Evolutionary conservation across 148 eudicot species (phyloP).

Genomic region (Camellia japonica): DNA sequence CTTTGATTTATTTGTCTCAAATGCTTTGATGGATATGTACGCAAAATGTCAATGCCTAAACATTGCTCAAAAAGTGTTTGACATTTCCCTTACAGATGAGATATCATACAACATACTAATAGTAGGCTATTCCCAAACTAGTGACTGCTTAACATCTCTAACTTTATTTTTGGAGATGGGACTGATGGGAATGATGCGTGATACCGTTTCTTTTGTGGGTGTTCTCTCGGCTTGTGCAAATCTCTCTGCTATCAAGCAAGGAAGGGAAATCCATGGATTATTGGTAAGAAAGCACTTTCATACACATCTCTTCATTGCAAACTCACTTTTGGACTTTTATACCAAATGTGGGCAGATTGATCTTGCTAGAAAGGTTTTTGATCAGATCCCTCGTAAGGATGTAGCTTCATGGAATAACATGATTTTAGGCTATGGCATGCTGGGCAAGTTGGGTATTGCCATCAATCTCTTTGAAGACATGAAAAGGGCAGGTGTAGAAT

Average conservation of each 20-base stretch:
- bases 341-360: conserved; percentile 67
- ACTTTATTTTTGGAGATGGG: conserved; percentile 55
- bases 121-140: conserved; percentile 59
- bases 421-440: conserved; percentile 69
- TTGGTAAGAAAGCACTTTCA: conserved; percentile 43
- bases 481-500: conserved; percentile 36
- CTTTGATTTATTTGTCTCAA: conserved; percentile 54
- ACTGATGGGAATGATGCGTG: conserved; percentile 40
- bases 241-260: conserved; percentile 52
- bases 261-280: conserved; percentile 69
- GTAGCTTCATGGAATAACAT: conserved; percentile 76
- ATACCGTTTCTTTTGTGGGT: conserved; percentile 57
- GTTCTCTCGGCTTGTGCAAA: conserved; percentile 66
- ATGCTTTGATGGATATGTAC: conserved; percentile 73
- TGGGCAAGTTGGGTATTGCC: conserved; percentile 53
- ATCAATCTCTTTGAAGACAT: conserved; percentile 57
- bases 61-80: conserved; percentile 57
- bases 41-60: conserved; percentile 49
- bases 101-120: conserved; percentile 68
- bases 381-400: conserved; percentile 42
- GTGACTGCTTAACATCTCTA: conserved; percentile 40
- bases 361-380: conserved; percentile 49
- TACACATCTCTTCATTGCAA: conserved; percentile 49
- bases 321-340: conserved; percentile 68
- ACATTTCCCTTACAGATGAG: conserved; percentile 47